Evolutionary conservation across 805 yeast genomes (phyloP).

Genomic region (Metschnikowia koreensis): DNA sequence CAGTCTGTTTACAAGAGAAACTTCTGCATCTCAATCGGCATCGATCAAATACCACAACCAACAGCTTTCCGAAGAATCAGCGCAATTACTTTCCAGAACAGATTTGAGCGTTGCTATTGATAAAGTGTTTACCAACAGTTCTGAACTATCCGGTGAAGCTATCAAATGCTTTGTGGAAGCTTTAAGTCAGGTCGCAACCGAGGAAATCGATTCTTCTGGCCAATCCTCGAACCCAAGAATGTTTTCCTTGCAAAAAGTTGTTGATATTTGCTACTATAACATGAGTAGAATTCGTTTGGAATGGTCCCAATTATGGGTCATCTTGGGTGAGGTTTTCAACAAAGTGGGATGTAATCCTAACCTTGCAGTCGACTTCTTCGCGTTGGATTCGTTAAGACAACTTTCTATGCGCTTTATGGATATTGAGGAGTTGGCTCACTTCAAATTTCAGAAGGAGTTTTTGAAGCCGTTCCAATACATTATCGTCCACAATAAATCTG

Average conservation of each 20-base stretch:
- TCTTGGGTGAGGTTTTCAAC: slow-evolving; percentile 87
- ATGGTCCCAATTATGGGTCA: slow-evolving; percentile 94
- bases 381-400: slow-evolving; percentile 91
- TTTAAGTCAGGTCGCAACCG: slow-evolving; percentile 78
- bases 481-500: slow-evolving; percentile 60
- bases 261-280: slow-evolving; percentile 95
- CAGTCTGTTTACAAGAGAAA: slow-evolving; percentile 49
- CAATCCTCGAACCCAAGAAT: slow-evolving; percentile 81
- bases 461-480: slow-evolving; percentile 86
- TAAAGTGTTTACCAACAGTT: slow-evolving; percentile 79
- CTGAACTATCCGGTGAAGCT: slow-evolving; percentile 75
- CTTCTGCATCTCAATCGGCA: slow-evolving; percentile 64
- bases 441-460: slow-evolving; percentile 93
- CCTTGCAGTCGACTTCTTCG: slow-evolving; percentile 76
- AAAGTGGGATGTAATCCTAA: slow-evolving; percentile 80
- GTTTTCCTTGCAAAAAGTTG: slow-evolving; percentile 91
- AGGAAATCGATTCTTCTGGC: slow-evolving; percentile 88
- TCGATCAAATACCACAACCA: slow-evolving; percentile 71
- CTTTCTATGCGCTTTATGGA: slow-evolving; percentile 88
- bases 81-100: slow-evolving; percentile 57
- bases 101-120: slow-evolving; percentile 81
- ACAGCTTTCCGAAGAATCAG: slow-evolving; percentile 56
- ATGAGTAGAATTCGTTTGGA: slow-evolving; percentile 95
- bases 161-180: slow-evolving; percentile 87
- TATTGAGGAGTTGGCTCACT: slow-evolving; percentile 90